phyloP scores from a whole-genome alignment of 1,139 yeast species.

The Yamadazyma spencermartinsiae region DNA sequence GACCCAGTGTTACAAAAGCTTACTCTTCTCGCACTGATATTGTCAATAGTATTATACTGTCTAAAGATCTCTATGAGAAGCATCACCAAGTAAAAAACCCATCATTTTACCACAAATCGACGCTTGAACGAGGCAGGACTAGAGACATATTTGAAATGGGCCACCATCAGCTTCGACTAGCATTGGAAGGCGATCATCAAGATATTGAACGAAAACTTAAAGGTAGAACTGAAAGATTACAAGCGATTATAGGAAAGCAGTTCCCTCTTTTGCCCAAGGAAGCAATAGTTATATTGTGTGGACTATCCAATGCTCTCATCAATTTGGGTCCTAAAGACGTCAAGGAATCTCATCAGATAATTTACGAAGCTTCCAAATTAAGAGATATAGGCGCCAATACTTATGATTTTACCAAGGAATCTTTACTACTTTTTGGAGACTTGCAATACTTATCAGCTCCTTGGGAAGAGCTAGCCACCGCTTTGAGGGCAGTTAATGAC shows the following conservation, averaged over 20 bases:
- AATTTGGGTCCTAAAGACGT: neutral
- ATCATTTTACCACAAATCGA: conserved; percentile 10
- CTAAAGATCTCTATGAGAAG: conserved; percentile 11
- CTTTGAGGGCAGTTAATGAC: conserved; percentile 18
- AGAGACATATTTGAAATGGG: conserved; percentile 5
- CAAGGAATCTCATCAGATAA: neutral
- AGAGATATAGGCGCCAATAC: conserved; percentile 14
- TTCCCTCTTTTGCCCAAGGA: conserved; percentile 26
- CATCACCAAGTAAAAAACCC: conserved; percentile 1
- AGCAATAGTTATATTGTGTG: conserved; percentile 23
- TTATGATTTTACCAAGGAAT: conserved; percentile 13
- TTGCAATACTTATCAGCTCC: conserved; percentile 29
- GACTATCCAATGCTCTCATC: conserved; percentile 17
- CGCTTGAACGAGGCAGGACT: conserved; percentile 2
- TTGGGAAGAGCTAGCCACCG: conserved; percentile 25
- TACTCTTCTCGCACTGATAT: too few species aligned
- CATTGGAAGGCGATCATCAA: conserved; percentile 6
- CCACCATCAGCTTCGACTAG: conserved; percentile 5
- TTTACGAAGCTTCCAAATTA: conserved; percentile 16
- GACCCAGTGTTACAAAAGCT: too few species aligned
- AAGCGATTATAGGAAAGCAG: conserved; percentile 19
- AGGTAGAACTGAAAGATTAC: conserved; percentile 11
- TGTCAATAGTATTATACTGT: conserved; percentile 1
- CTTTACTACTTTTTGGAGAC: conserved; percentile 24
- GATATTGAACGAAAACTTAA: conserved; percentile 2